Percentiles rank a stretch among this genome's conserved stretches.
These are phyloP conservation scores for Sphaerobolus stellatus DNA, from an alignment of 1,284 basidiomycete genomes.

Conservation along the genomic window DNA sequence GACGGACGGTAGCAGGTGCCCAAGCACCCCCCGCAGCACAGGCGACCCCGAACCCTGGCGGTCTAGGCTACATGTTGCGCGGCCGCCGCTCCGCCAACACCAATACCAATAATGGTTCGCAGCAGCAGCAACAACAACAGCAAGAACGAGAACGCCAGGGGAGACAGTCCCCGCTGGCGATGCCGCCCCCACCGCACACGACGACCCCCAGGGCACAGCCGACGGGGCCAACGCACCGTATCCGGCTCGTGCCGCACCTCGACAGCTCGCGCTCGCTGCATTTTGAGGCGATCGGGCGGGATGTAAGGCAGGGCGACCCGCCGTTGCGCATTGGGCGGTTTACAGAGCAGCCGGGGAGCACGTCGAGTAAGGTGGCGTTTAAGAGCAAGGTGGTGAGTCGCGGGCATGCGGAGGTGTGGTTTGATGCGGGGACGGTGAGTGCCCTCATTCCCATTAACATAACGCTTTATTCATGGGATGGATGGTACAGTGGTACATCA, in stretches of 20 bases:
- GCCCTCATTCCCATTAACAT: not conserved
- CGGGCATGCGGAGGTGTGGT: conserved; percentile 95
- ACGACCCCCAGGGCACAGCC: not conserved
- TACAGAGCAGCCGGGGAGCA: conserved; percentile 62
- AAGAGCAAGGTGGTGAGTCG: conserved; percentile 95
- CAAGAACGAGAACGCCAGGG: not conserved
- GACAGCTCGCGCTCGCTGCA: conserved; percentile 87
- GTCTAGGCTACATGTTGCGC: conserved; percentile 17
- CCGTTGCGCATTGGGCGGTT: conserved; percentile 88
- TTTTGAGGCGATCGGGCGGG: conserved; percentile 91
- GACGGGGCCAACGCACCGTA: conserved; percentile 35
- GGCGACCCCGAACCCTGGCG: conserved; percentile 3
- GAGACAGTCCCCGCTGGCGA: not conserved
- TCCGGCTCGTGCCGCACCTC: conserved; percentile 91
- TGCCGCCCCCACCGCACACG: not conserved
- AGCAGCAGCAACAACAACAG: conserved; percentile 3
- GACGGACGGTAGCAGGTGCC: conserved; percentile 10
- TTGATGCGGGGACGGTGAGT: conserved; percentile 50
- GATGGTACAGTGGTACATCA: conserved; percentile 77
- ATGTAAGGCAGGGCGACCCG: conserved; percentile 66
- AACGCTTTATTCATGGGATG: conserved; percentile 29
- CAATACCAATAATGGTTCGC: not conserved
- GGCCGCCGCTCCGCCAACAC: conserved; percentile 20
- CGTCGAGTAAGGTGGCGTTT: conserved; percentile 88
- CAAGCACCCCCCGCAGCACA: conserved; percentile 1